These are phyloP conservation scores for Domatiomyces catenatus DNA, from an alignment of 2,329 filamentous ascomycete genomes.

Conservation along the genomic window DNA sequence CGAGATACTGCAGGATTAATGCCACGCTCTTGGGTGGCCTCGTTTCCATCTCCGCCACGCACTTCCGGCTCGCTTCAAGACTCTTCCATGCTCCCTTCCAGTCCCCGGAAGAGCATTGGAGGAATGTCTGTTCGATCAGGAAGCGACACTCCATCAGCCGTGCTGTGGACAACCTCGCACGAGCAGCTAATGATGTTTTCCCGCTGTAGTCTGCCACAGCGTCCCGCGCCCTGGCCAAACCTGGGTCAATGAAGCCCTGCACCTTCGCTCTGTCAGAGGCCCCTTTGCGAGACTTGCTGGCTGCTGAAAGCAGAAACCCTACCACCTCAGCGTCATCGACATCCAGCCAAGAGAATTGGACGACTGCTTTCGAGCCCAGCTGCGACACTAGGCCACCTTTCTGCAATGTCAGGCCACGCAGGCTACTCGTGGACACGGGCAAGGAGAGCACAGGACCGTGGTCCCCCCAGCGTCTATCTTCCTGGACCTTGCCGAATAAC, in stretches of 20 bases:
- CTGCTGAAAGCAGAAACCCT: constrained; percentile 43
- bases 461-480: constrained; percentile 29
- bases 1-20: constrained; percentile 53
- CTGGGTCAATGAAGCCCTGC: constrained; percentile 42
- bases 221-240: constrained; percentile 26
- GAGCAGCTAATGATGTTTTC: constrained; percentile 20
- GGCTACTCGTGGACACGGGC: constrained; percentile 25
- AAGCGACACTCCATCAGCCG: constrained; percentile 52
- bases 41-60: constrained; percentile 30
- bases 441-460: constrained; percentile 33
- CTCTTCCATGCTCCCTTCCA: constrained; percentile 49
- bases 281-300: constrained; percentile 41
- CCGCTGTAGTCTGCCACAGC: constrained; percentile 7
- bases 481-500: constrained; percentile 36
- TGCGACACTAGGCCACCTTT: constrained; percentile 29
- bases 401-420: constrained; percentile 10
- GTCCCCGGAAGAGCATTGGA: constrained; percentile 54
- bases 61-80: constrained; percentile 38
- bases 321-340: constrained; percentile 45
- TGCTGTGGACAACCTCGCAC: constrained; percentile 23
- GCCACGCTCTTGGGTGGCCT: constrained; percentile 28
- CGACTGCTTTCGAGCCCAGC: constrained; percentile 27
- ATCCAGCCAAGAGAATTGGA: constrained; percentile 46
- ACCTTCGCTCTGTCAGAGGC: constrained; percentile 39
- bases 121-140: constrained; percentile 54